Percentiles rank a stretch among this genome's conserved stretches.
Evolutionary conservation across 495 filamentous ascomycete genomes (phyloP).

Genomic region (Rusavskia elegans): DNA sequence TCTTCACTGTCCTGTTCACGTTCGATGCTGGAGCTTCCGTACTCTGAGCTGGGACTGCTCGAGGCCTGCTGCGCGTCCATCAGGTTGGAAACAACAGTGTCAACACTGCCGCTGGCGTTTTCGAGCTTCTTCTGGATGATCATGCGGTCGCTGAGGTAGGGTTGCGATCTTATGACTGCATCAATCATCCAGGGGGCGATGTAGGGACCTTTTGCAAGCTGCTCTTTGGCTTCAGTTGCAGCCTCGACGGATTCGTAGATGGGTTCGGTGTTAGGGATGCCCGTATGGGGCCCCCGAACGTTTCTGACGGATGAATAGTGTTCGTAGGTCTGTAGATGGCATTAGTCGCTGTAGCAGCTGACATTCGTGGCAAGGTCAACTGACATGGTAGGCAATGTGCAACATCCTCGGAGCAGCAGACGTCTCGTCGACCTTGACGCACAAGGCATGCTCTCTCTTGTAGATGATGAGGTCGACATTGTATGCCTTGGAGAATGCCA

Average conservation of each 20-base stretch:
- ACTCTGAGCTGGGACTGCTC: conserved; percentile 18
- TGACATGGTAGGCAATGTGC: conserved; percentile 61
- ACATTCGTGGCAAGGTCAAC: conserved; percentile 11
- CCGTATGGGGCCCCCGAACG: conserved; percentile 41
- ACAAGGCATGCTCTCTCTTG: conserved; percentile 27
- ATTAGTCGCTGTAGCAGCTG: conserved; percentile 5
- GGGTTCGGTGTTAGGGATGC: conserved; percentile 29
- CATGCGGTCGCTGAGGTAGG: conserved; percentile 34
- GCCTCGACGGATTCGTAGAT: conserved; percentile 13
- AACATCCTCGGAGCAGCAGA: conserved; percentile 19
- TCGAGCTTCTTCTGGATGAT: conserved; percentile 42
- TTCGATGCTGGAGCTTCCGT: conserved; percentile 28
- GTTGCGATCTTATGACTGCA: conserved; percentile 38
- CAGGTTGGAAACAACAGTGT: conserved; percentile 41
- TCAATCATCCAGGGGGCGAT: conserved; percentile 47
- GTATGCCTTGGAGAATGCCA: conserved; percentile 49
- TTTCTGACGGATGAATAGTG: conserved; percentile 64
- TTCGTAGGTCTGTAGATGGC: conserved; percentile 37
- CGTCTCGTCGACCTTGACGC: conserved; percentile 28
- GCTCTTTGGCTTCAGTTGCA: conserved; percentile 14
- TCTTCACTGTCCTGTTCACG: conserved; percentile 32
- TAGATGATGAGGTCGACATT: conserved; percentile 49
- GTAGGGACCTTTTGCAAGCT: conserved; percentile 22
- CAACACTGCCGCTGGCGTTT: conserved; percentile 42
- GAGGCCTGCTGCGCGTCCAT: conserved; percentile 30